Evolutionary conservation across 257 asterid genomes (phyloP).

Genomic region (Solanum phureja): DNA sequence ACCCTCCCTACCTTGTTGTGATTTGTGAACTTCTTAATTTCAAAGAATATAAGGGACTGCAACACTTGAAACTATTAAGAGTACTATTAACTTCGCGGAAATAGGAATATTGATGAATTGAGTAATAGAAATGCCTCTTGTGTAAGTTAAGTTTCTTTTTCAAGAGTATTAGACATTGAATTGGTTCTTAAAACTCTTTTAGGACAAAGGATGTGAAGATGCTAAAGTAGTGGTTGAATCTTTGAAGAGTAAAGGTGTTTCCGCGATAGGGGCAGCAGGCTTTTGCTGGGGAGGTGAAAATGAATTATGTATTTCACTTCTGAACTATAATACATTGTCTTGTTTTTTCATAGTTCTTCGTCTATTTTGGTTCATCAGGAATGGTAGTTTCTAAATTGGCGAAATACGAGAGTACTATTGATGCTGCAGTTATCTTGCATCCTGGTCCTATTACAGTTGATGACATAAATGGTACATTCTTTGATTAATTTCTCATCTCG

Average conservation of each 20-base stretch:
- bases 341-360: background rate
- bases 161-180: background rate
- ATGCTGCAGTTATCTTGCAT: constrained; percentile 58
- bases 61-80: background rate
- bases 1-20: no score
- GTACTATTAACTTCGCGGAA: background rate
- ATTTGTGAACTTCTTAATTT: background rate
- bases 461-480: constrained; percentile 38
- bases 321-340: background rate
- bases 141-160: background rate
- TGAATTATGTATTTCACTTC: background rate
- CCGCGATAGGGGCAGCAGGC: constrained; percentile 57
- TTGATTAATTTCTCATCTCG: background rate
- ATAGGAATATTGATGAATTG: background rate
- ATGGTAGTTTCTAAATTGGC: constrained; percentile 37
- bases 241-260: constrained; percentile 45
- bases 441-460: constrained; percentile 55
- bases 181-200: background rate
- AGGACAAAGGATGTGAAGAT: constrained; percentile 64
- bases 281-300: constrained; percentile 78
- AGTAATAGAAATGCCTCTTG: background rate
- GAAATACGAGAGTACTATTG: constrained; percentile 30
- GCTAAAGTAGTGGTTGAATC: constrained; percentile 37
- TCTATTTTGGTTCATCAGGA: constrained; percentile 26
- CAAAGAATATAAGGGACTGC: background rate